Base-by-base conservation (phyloP, 106 monocot species). In the Posidonia australis region DNA sequence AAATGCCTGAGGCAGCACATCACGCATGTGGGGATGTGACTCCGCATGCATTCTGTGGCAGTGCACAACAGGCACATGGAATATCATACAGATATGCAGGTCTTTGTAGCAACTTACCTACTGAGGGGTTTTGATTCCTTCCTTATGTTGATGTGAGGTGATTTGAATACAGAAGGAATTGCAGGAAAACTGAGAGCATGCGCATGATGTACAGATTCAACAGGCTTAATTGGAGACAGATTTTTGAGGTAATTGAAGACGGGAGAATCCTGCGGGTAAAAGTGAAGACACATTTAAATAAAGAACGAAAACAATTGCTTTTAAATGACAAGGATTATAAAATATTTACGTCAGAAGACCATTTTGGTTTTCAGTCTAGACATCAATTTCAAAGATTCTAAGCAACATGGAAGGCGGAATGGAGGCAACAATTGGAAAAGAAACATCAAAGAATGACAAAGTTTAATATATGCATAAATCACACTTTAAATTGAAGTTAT, bases 261-360 rank as follows among this genome's bases (percentile, higher is more conserved):
- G 2, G 72, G 72, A 5, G 72, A 72, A 65, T 72, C 72, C 72
- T 72, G 72, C 72, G 65, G 0, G 16, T 26, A 26, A 42, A 65
- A 53, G 10, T 19, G 17, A 52, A 31, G 4, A 67, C 0, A 17
- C 5, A 10, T 28, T 43, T 42, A 14, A 43, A 22, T 4, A 61
- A 3, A 54, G 17, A 51, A 51, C 17, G 18, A 18, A 19, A 27
- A 52, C 17, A 28, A n/a, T n/a, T n/a, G 17, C 2, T 20, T 31
- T 20, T 10, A 13, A 1, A 29, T 45, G 43, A 20, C 7, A 22
- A 46, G 13, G 12, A 13, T 46, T 13, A 12, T 46, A 45, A 26
- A 25, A 19, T 3, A 47, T 10, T 27, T 16, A 28, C 10, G 5
- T 12, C 28, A 51, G 13, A 65, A 65, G 46, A 28, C 27, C 9